These are phyloP conservation scores for Pyracantha coccinea DNA, from an alignment of 331 rosid species.

Conservation along the genomic window DNA sequence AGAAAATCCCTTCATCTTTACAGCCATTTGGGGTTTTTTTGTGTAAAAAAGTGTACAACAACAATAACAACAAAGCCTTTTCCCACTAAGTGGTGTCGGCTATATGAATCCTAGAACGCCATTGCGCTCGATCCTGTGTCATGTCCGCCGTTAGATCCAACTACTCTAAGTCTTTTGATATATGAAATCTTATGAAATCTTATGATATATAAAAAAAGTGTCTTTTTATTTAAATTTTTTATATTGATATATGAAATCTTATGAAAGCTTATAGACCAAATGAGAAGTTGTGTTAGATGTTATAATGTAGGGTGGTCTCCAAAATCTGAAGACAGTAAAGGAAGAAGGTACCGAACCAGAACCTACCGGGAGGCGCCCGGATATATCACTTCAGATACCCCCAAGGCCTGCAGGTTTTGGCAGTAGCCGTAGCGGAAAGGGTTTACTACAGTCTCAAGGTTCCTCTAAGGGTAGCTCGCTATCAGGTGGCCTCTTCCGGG, in stretches of 20 bases:
- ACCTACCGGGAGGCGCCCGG: constrained; percentile 60
- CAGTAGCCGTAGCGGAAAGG: constrained; percentile 44
- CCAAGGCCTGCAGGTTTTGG: constrained; percentile 66
- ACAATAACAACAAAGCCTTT: too few species aligned
- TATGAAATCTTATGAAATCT: not conserved
- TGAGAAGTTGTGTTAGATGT: not conserved
- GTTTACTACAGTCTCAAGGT: constrained; percentile 66
- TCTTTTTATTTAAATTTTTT: not conserved
- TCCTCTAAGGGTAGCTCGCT: constrained; percentile 50
- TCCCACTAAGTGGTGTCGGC: too few species aligned
- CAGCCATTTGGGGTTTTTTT: not conserved
- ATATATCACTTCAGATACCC: constrained; percentile 92
- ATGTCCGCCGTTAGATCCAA: too few species aligned
- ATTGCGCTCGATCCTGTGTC: too few species aligned
- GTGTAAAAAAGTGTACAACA: not conserved
- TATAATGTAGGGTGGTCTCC: constrained; percentile 30
- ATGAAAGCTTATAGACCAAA: not conserved
- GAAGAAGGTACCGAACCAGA: constrained; percentile 37
- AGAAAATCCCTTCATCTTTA: not conserved
- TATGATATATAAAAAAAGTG: not conserved
- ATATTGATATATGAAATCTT: not conserved
- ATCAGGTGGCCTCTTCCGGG: constrained; percentile 58
- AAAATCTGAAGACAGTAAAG: constrained; percentile 6
- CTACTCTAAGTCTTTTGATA: too few species aligned
- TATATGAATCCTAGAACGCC: too few species aligned